These are phyloP conservation scores for Trichoderma sp. DNA, from an alignment of 2,329 filamentous ascomycete genomes.

Conservation along the genomic window DNA sequence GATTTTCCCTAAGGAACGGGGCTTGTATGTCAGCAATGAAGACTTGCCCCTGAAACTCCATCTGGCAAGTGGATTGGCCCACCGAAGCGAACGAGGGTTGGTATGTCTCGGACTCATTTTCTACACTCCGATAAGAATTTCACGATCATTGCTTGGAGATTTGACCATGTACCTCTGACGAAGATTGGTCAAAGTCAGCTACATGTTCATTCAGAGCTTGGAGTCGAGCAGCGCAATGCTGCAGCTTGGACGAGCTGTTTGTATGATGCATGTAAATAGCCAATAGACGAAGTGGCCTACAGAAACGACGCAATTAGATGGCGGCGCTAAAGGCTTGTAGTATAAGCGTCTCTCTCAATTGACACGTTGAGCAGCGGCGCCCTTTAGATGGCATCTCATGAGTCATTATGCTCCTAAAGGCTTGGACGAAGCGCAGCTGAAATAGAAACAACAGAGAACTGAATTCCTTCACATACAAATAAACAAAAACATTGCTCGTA, in stretches of 20 bases:
- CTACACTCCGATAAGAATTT: neutral
- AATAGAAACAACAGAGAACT: neutral
- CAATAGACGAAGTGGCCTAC: neutral
- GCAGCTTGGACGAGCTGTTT: neutral
- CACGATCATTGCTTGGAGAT: too few species aligned
- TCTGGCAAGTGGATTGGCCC: conserved; percentile 6
- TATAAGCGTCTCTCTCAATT: neutral
- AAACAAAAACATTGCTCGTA: neutral
- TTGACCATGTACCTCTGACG: too few species aligned
- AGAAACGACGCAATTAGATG: neutral
- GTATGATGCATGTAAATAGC: neutral
- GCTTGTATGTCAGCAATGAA: neutral
- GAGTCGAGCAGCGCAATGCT: neutral
- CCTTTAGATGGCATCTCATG: conserved; percentile 12
- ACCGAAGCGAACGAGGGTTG: neutral
- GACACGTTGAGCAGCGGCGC: conserved; percentile 5
- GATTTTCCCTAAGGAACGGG: neutral
- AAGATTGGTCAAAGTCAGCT: rapidly evolving
- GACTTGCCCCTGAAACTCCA: neutral
- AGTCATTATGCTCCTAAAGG: neutral
- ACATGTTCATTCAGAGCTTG: too few species aligned
- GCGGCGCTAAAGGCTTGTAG: neutral
- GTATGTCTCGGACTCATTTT: conserved; percentile 7
- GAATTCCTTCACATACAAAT: neutral
- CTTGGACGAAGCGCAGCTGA: neutral